Percentiles rank a stretch among this genome's conserved stretches.
Conservation (phyloP, 768 basidiomycete species). For the Mycena amicta region DNA sequence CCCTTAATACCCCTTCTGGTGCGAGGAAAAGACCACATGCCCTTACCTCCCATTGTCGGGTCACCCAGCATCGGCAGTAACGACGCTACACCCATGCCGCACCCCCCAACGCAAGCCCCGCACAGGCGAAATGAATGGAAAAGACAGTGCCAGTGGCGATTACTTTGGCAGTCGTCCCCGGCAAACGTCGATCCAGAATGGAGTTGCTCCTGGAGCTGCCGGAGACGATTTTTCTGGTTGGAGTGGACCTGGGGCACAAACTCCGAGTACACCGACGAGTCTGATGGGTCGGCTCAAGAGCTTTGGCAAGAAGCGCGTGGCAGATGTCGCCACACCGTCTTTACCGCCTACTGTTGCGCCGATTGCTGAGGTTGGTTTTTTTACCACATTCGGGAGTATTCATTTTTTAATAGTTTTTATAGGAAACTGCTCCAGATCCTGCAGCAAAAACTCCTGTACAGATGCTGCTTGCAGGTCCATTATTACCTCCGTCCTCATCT, state of each 20-base stretch:
- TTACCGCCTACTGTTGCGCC: conserved; percentile 27
- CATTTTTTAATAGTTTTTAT: conserved; percentile 5
- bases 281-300: conserved; percentile 82
- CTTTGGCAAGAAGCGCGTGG: conserved; percentile 59
- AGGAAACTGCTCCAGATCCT: conserved; percentile 27
- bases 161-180: conserved; percentile 54
- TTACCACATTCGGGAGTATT: not conserved
- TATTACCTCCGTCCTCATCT: conserved; percentile 65
- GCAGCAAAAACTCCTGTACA: conserved; percentile 55
- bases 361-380: conserved; percentile 30
- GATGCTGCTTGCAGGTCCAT: conserved; percentile 51
- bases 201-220: conserved; percentile 32
- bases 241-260: conserved; percentile 38
- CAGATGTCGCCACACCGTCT: conserved; percentile 29
- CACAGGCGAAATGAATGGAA: conserved; percentile 29
- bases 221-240: conserved; percentile 57
- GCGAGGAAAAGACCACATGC: conserved; percentile 28
- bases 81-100: conserved; percentile 35
- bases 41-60: conserved; percentile 43
- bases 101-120: conserved; percentile 34
- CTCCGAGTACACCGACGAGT: conserved; percentile 57
- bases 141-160: conserved; percentile 51
- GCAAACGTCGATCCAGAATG: conserved; percentile 45
- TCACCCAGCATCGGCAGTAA: conserved; percentile 36
- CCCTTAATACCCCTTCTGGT: conserved; percentile 56